Conservation (phyloP, 768 basidiomycete species). For the Hygrophorus pudorinus region DNA sequence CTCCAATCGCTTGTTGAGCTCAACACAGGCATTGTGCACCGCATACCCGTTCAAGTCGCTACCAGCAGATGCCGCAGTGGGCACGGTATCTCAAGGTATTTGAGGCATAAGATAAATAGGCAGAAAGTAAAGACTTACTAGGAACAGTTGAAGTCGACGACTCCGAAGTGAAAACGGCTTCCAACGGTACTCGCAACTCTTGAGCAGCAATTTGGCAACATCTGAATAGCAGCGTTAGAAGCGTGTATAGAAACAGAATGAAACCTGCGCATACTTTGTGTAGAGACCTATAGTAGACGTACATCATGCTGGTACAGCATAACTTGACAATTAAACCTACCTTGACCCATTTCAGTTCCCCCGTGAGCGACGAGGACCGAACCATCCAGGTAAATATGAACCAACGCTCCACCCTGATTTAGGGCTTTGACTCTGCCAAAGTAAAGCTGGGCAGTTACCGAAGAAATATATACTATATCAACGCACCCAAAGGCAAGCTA, state of each 20-base stretch:
- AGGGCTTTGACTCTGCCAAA: slow-evolving; percentile 5
- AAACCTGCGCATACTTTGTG: slow-evolving; percentile 9
- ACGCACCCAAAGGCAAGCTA: slow-evolving; percentile 12
- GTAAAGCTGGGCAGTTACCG: too few relatives aligned
- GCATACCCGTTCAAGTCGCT: slow-evolving; percentile 13
- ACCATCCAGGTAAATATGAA: slow-evolving; percentile 14
- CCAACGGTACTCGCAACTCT: slow-evolving; percentile 10
- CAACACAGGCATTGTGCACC: slow-evolving; percentile 12
- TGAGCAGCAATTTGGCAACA: slow-evolving; percentile 14
- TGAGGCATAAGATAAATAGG: not conserved
- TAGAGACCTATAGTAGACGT: slow-evolving; percentile 6
- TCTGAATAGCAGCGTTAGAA: slow-evolving; percentile 1
- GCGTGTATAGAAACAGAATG: not conserved
- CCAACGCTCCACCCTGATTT: slow-evolving; percentile 11
- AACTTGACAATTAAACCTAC: not conserved
- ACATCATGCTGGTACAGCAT: not conserved
- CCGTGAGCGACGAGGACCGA: slow-evolving; percentile 12
- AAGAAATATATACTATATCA: slow-evolving; percentile 8
- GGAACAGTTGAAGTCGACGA: slow-evolving; percentile 9
- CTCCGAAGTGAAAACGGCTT: slow-evolving; percentile 12
- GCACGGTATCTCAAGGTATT: slow-evolving; percentile 6
- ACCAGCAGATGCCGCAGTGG: slow-evolving; percentile 11
- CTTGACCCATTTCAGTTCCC: slow-evolving; percentile 9
- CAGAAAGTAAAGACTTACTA: not conserved
- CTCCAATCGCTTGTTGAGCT: slow-evolving; percentile 12